Percentiles rank a stretch among this genome's conserved stretches.
phyloP scores from a whole-genome alignment of 2,329 filamentous ascomycete species.

The Fusarium abutilonis region DNA sequence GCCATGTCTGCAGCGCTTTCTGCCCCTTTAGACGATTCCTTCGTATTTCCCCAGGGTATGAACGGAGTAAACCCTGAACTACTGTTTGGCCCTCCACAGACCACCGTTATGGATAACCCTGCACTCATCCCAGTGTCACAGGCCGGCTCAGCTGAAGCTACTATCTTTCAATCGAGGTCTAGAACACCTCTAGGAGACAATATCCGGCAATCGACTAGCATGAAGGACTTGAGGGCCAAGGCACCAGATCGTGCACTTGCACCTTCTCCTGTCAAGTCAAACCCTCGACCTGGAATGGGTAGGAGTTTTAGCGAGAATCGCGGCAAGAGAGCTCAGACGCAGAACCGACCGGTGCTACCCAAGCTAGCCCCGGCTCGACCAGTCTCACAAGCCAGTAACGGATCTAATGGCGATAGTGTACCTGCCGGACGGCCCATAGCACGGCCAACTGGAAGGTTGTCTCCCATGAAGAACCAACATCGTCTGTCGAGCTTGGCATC shows the following conservation, averaged over 20 bases:
- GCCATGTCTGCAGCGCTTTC: slow-evolving; percentile 56
- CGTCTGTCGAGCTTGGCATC: slow-evolving; percentile 64
- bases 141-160: slow-evolving; percentile 44
- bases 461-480: slow-evolving; percentile 63
- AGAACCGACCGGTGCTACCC: slow-evolving; percentile 55
- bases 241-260: slow-evolving; percentile 54
- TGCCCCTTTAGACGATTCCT: slow-evolving; percentile 60
- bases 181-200: slow-evolving; percentile 48
- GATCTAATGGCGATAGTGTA: slow-evolving; percentile 44
- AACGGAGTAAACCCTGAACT: slow-evolving; percentile 69
- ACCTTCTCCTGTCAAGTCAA: slow-evolving; percentile 63
- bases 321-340: slow-evolving; percentile 54
- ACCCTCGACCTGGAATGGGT: slow-evolving; percentile 60
- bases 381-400: slow-evolving; percentile 47
- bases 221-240: slow-evolving; percentile 56
- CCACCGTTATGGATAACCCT: slow-evolving; percentile 56
- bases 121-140: slow-evolving; percentile 48
- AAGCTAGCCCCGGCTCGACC: slow-evolving; percentile 59
- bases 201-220: slow-evolving; percentile 58
- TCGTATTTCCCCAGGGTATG: slow-evolving; percentile 57
- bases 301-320: slow-evolving; percentile 66
- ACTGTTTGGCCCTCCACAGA: slow-evolving; percentile 63
- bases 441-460: slow-evolving; percentile 59
- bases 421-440: slow-evolving; percentile 48
- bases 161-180: slow-evolving; percentile 42